These are phyloP conservation scores for Lonicera japonica DNA, from an alignment of 129 eudicot genomes.

Conservation along the genomic window DNA sequence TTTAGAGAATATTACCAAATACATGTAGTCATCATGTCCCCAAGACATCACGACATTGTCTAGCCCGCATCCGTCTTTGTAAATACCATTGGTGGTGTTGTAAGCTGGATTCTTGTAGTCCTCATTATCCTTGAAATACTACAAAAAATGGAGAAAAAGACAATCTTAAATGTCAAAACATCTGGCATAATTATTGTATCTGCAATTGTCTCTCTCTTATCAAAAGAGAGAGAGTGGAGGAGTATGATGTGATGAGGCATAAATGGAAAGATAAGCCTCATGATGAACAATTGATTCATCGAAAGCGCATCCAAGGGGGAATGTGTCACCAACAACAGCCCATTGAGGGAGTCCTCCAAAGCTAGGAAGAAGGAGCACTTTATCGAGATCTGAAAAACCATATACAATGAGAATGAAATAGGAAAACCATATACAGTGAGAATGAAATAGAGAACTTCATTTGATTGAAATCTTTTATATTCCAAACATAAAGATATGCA, in stretches of 20 bases:
- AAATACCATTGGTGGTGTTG: slow-evolving; percentile 64
- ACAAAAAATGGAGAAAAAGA: not conserved
- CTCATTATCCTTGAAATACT: slow-evolving; percentile 70
- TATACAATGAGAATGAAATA: too few species aligned
- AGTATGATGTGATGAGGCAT: too few species aligned
- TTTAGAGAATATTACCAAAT: slow-evolving; percentile 44
- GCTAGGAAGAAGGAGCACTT: slow-evolving; percentile 59
- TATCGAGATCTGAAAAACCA: slow-evolving; percentile 72
- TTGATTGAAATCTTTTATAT: too few species aligned
- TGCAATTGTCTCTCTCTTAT: not conserved
- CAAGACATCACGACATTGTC: slow-evolving; percentile 80
- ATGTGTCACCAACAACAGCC: slow-evolving; percentile 98
- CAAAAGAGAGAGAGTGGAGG: too few species aligned
- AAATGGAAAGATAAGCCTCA: slow-evolving; percentile 47
- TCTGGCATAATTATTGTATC: not conserved
- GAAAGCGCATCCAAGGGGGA: slow-evolving; percentile 89
- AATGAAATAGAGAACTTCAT: too few species aligned
- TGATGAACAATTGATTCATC: slow-evolving; percentile 78
- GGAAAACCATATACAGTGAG: too few species aligned
- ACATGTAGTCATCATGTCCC: slow-evolving; percentile 99
- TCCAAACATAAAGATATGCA: too few species aligned
- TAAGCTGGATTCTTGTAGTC: slow-evolving; percentile 52
- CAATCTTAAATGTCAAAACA: too few species aligned
- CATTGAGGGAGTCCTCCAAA: slow-evolving; percentile 92
- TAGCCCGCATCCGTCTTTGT: slow-evolving; percentile 75